These are phyloP conservation scores for Nothophytophthora sp. DNA, from an alignment of 352 stramenopile species.

Conservation along the genomic window DNA sequence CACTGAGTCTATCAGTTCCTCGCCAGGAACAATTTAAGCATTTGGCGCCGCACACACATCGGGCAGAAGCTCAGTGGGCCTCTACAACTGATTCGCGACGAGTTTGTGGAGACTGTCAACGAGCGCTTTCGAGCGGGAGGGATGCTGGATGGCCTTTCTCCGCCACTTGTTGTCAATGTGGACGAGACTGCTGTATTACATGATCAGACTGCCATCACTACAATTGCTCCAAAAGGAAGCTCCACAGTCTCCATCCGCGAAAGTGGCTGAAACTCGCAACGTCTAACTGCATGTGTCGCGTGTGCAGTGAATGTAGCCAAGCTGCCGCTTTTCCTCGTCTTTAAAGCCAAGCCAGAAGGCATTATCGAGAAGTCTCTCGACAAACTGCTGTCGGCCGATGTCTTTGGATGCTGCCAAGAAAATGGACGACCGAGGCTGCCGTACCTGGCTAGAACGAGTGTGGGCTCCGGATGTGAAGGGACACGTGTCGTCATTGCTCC, in stretches of 20 bases:
- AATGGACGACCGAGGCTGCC: conserved; percentile 1
- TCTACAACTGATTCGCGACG: not conserved
- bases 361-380: not conserved
- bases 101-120: not conserved
- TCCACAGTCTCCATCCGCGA: not conserved
- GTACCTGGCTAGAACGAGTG: conserved; percentile 3
- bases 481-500: not conserved
- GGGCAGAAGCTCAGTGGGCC: not conserved
- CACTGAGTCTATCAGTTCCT: not conserved
- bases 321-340: not conserved
- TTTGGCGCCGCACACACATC: not conserved
- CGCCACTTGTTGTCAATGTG: not conserved
- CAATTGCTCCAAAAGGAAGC: not conserved
- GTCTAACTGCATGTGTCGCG: not conserved
- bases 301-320: not conserved
- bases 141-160: not conserved
- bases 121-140: not conserved
- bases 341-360: not conserved
- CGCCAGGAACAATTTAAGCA: not conserved
- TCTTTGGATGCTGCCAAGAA: not conserved
- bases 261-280: not conserved
- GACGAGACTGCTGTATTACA: too few species aligned
- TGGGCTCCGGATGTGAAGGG: not conserved
- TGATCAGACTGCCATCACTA: not conserved
- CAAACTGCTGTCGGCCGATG: not conserved